A percentile compares a stretch with the other conserved stretches of the same genome.
These are phyloP conservation scores for Pisolithus orientalis DNA, from an alignment of 768 basidiomycete genomes.

Conservation along the genomic window DNA sequence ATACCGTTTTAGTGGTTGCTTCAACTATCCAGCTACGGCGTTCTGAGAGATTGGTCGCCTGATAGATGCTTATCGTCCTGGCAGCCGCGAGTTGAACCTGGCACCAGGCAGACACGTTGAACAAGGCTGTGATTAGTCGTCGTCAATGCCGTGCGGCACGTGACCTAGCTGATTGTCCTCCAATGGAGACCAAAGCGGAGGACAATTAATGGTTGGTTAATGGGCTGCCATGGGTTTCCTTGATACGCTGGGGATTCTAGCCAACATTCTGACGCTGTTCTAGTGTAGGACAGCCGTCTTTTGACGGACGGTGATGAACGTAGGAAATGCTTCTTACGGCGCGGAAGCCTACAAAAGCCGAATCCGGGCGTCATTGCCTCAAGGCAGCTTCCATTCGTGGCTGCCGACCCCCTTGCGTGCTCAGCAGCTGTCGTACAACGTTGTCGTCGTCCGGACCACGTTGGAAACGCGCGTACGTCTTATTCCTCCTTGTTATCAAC, in stretches of 20 bases:
- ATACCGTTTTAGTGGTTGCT: too few species aligned
- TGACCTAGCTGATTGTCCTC: too few species aligned
- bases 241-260: background rate
- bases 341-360: conserved; percentile 5
- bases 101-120: too few species aligned
- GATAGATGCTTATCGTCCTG: too few species aligned
- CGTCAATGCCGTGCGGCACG: too few species aligned
- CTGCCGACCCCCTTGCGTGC: conserved; percentile 51
- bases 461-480: conserved; percentile 55
- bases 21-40: too few species aligned
- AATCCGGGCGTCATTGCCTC: conserved; percentile 24
- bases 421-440: conserved; percentile 34
- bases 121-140: too few species aligned
- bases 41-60: too few species aligned
- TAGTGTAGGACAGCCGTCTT: background rate
- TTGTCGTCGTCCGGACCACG: conserved; percentile 42
- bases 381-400: conserved; percentile 51
- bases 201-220: background rate
- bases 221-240: background rate
- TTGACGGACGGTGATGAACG: conserved; percentile 6
- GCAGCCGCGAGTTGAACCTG: too few species aligned
- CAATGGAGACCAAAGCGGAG: too few species aligned
- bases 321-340: conserved; percentile 7
- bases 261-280: background rate
- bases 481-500: conserved; percentile 21